A percentile compares a stretch with the other conserved stretches of the same genome.
Evolutionary conservation across 352 stramenopile species (phyloP).

Genomic region (Globisporangium irregulare): DNA sequence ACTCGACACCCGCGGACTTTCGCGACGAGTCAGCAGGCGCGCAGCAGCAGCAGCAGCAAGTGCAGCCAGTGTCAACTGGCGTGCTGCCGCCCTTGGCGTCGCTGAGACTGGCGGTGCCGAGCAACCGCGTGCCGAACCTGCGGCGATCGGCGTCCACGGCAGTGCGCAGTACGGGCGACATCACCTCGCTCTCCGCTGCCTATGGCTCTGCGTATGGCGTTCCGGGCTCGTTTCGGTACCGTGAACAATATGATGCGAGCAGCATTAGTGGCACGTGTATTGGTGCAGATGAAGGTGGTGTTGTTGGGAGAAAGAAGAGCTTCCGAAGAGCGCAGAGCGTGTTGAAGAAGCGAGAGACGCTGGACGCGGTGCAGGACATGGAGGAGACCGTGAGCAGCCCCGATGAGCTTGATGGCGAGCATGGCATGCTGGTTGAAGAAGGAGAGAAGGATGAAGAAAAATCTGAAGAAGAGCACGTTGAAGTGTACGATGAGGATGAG

Average conservation of each 20-base stretch:
- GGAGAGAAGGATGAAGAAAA: not conserved
- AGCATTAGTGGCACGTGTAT: not conserved
- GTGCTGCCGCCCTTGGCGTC: not conserved
- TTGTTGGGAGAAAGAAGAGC: not conserved
- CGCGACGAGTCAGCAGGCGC: not conserved
- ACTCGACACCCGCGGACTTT: constrained; percentile 17
- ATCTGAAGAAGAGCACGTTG: constrained; percentile 4
- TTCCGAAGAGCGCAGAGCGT: constrained; percentile 5
- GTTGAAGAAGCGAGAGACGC: constrained; percentile 2
- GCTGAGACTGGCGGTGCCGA: constrained; percentile 1
- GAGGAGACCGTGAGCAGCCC: constrained; percentile 3
- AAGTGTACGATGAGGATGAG: not conserved
- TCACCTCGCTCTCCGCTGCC: constrained; percentile 6
- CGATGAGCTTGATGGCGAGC: not conserved
- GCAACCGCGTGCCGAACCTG: constrained; percentile 16
- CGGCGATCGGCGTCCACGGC: constrained; percentile 5
- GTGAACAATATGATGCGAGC: not conserved
- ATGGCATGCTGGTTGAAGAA: not conserved
- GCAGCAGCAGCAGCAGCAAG: not conserved
- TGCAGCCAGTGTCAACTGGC: not conserved
- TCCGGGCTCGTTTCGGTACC: constrained; percentile 1
- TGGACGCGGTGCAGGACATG: constrained; percentile 6
- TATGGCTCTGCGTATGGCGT: not conserved
- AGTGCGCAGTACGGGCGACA: constrained; percentile 13
- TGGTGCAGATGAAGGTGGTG: not conserved